Percentiles rank a stretch among this genome's conserved stretches.
Evolutionary conservation across 495 filamentous ascomycete species (phyloP).

Genomic region (Rhypophila decipiens): DNA sequence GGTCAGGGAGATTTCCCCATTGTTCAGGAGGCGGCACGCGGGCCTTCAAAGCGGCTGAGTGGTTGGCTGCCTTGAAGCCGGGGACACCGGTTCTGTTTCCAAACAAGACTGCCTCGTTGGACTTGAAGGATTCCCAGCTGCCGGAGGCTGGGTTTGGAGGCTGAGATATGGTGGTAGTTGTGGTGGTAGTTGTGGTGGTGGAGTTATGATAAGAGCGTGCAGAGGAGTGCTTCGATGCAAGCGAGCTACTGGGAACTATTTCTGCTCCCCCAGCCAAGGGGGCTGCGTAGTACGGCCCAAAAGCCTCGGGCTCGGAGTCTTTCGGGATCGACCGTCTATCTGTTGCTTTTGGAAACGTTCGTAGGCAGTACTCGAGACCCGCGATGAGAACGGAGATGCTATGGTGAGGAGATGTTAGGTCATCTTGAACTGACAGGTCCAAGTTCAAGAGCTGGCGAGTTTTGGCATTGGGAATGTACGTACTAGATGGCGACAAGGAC

Average conservation of each 20-base stretch:
- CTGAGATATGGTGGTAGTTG: neutral
- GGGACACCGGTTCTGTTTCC: conserved; percentile 2
- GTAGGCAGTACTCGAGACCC: neutral
- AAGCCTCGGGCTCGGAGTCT: neutral
- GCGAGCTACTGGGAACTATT: neutral
- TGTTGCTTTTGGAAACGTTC: neutral
- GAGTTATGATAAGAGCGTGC: neutral
- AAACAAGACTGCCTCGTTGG: neutral
- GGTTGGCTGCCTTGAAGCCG: neutral
- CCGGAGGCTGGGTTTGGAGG: neutral
- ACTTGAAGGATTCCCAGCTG: neutral
- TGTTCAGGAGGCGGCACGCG: neutral
- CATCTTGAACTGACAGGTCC: no score
- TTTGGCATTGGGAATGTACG: no score
- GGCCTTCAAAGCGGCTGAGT: neutral
- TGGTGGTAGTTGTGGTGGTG: neutral
- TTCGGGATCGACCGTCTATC: neutral
- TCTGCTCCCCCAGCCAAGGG: neutral
- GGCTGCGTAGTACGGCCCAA: neutral
- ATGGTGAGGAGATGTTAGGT: no score
- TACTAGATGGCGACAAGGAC: no score
- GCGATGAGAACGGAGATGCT: neutral
- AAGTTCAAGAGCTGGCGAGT: no score
- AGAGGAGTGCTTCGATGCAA: neutral
- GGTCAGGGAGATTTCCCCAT: neutral